phyloP scores from a whole-genome alignment of 139 green algal species.

The Dunaliella primolecta region DNA sequence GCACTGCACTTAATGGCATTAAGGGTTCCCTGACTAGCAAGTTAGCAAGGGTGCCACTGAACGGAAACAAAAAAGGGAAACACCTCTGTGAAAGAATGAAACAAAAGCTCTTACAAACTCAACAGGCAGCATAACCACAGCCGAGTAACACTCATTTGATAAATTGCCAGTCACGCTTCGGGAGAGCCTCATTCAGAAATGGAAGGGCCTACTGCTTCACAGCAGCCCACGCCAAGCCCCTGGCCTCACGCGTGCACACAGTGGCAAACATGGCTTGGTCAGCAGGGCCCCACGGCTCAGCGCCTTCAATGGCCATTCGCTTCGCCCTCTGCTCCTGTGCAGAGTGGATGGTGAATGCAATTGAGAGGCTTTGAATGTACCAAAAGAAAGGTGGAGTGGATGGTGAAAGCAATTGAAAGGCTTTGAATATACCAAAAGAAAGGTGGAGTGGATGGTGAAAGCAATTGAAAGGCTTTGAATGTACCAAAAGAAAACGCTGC shows the following conservation, averaged over 20 bases:
- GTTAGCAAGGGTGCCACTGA: too few relatives aligned
- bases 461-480: neutral
- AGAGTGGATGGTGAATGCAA: neutral
- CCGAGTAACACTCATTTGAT: too few relatives aligned
- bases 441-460: neutral
- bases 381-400: neutral
- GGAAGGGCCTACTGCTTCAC: neutral
- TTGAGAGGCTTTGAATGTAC: neutral
- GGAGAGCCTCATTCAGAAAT: too few relatives aligned
- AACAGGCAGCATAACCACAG: too few relatives aligned
- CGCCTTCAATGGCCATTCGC: neutral
- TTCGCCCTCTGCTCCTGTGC: conserved; percentile 7
- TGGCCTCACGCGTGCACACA: neutral
- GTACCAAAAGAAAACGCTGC: neutral
- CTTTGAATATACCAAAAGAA: neutral
- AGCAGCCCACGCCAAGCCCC: neutral
- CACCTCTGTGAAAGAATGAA: too few relatives aligned
- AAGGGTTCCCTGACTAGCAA: too few relatives aligned
- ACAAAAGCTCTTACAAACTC: too few relatives aligned
- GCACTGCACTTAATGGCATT: too few relatives aligned
- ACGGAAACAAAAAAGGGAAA: too few relatives aligned
- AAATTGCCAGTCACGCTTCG: too few relatives aligned
- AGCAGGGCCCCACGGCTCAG: neutral
- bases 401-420: neutral
- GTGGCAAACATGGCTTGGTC: neutral